Evolutionary conservation across 768 basidiomycete species (phyloP), one percentile per base, ranked within the genome.

Genomic region (Polyporus arcularius): DNA sequence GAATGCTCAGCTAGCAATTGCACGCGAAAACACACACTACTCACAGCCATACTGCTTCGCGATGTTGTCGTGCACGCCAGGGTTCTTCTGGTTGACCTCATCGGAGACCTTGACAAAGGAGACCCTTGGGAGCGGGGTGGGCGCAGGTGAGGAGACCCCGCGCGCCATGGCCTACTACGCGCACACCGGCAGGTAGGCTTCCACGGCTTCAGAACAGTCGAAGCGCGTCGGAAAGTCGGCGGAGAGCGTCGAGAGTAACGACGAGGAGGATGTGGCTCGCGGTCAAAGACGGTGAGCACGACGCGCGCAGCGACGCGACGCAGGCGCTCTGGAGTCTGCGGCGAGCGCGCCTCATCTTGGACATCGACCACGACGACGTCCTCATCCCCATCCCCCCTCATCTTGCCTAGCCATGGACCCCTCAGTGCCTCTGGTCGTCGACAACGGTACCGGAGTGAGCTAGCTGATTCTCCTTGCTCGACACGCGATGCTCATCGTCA

Each of bases 21-120:
- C 46, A 30, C 12, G 9, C 6, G 26, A 18, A 18, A 3, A 15
- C 21, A 35, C 49, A 35, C 48, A n/a, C 26, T 14, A 80, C 88
- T 66, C 66, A 91, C 91, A 92, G 60, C 92, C 92, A 75, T 86
- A 92, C 18, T 83, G 82, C 67, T 84, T 76, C 7, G 85, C 83
- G 65, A 86, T 82, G 28, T 75, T 72, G 66, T 91, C 87, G 52
- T 83, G 80, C 3, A 88, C 85, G 9, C 89, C 89, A 14, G 80
- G 78, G 18, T 82, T 85, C 48, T 85, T 79, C 3, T 82, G 82
- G 3, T 83, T 80, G 49, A 79, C 79, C 15, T 87, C 87, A 68
- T 88, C 87, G 64, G 85, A 78, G 28, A 90, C 79, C 64, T 85
- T 80, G 50, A 83, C 76, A 60, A 88, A 91, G 30, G 84, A 82